These are phyloP conservation scores for Aspergillus eucalypticola DNA, from an alignment of 2,329 filamentous ascomycete species.

Conservation along the genomic window DNA sequence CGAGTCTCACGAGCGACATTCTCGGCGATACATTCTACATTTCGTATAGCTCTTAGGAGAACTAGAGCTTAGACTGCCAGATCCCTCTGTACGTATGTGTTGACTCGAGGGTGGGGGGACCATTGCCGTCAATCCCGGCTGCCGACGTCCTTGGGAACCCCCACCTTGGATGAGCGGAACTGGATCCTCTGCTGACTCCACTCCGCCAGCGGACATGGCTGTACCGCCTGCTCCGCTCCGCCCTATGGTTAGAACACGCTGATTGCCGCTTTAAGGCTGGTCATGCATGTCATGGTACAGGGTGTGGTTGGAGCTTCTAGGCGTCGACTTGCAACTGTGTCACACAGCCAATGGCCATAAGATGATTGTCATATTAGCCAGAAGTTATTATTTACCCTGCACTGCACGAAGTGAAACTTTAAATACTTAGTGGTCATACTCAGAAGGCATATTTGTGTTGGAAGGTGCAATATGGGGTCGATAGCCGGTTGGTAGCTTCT, in stretches of 20 bases:
- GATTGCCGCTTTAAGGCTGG: conserved; percentile 32
- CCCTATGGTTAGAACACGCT: conserved; percentile 28
- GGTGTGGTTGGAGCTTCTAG: background rate
- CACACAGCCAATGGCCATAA: background rate
- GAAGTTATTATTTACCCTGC: background rate
- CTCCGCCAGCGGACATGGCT: conserved; percentile 17
- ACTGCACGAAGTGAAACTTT: background rate
- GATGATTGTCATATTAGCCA: background rate
- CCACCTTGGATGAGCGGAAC: background rate
- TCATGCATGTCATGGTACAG: background rate
- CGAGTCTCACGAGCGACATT: background rate
- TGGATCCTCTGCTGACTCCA: conserved; percentile 11
- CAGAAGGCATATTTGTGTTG: too few relatives aligned
- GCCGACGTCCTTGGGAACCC: background rate
- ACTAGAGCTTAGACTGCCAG: background rate
- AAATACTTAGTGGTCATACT: too few relatives aligned
- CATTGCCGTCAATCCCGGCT: background rate
- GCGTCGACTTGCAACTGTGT: background rate
- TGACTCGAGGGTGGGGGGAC: background rate
- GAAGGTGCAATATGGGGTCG: too few relatives aligned
- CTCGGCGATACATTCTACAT: background rate
- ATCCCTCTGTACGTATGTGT: background rate
- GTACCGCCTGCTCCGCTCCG: conserved; percentile 33
- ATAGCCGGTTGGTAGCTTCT: background rate
- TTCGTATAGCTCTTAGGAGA: background rate